Base-by-base conservation (phyloP, 805 yeast genomes). In the Ogataea ramenticola region DNA sequence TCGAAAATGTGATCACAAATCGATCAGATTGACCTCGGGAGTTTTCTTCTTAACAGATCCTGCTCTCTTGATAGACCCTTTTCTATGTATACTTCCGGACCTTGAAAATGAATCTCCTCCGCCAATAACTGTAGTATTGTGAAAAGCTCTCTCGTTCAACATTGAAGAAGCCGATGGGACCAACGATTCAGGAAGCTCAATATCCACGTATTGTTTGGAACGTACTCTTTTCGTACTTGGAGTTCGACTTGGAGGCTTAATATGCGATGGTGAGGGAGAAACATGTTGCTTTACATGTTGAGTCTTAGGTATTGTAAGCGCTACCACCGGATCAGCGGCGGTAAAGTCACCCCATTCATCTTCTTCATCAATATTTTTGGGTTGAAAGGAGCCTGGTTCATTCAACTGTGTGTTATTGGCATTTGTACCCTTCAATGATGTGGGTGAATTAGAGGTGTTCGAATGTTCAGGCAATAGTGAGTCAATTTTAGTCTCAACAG, bases 261-360 rank as follows among this genome's bases (percentile, higher is more conserved):
- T n/a, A 8, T 4, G 24, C 3, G 36, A 6, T 34, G 10, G 26
- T 11, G 24, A 11, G 4, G 26, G 24, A 10, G 36, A 19, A n/a
- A n/a, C n/a, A n/a, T n/a, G n/a, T n/a, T n/a, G n/a, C n/a, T n/a
- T n/a, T n/a, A n/a, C n/a, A n/a, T n/a, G n/a, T 32, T 4, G 20
- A 6, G 12, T 11, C 35, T 16, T 32, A 4, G 19, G 19, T 7
- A 16, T 10, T 5, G 11, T 32, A n/a, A 16, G 20, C 11, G 12
- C 4, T 19, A 14, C 33, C 36, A 33, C 36, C 7, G 36, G 36
- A 5, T 11, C 27, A 24, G 27, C 33, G 5, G 35, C n/a, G 12
- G 7, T 15, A 26, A 39, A 39, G 4, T 39, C 41, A 29, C 35
- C 41, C 41, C 41, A 39, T 3, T 39, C 41, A 6, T 29, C 34